Base-by-base conservation (phyloP, 306 rosid species). In the Datisca glomerata region DNA sequence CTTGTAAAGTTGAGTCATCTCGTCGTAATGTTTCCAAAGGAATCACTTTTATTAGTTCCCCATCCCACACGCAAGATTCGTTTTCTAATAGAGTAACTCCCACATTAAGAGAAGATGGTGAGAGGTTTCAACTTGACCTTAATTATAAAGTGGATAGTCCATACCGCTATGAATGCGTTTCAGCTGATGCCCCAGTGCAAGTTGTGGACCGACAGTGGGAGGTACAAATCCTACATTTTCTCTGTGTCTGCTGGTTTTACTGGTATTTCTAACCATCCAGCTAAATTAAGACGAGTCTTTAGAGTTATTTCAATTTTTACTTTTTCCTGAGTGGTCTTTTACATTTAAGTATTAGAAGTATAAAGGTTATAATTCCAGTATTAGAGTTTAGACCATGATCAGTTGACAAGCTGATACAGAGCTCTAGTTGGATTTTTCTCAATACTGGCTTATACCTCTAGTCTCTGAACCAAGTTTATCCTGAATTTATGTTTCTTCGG, bases 1-100 rank as follows among this genome's bases (percentile, higher is more conserved):
- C 85, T 31, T 59, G 63, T 54, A 75, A 65, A 66, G 71, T 91
- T 34, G 73, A 66, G 65, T 41, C 63, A 36, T 56, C 82, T 36
- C 68, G 61, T 12, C 52, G 51, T 38, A 66, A 68, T 61, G 45
- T 53, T 58, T 49, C 51, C 17, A 38, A 65, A 40, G 83, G 70
- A 35, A 70, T 49, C 42, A 28, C 50, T 33, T 65, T 74, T 51
- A 60, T 74, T 43, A 49, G 69, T 75, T 66, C 57, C 43, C 53
- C 32, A 7, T 66, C 70, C 44, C 57, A 60, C 45, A 65, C 62
- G 36, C 65, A 53, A 53, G 76, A 71, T 48, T 49, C 56, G 24
- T 36, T 23, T 60, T 44, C 63, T 18, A 43, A 49, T 51, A 12
- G 45, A 24, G 67, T n/a, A 7, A 60, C 56, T 55, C 28, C 61